Conservation (phyloP, 306 rosid species). For the Rosa persica region DNA sequence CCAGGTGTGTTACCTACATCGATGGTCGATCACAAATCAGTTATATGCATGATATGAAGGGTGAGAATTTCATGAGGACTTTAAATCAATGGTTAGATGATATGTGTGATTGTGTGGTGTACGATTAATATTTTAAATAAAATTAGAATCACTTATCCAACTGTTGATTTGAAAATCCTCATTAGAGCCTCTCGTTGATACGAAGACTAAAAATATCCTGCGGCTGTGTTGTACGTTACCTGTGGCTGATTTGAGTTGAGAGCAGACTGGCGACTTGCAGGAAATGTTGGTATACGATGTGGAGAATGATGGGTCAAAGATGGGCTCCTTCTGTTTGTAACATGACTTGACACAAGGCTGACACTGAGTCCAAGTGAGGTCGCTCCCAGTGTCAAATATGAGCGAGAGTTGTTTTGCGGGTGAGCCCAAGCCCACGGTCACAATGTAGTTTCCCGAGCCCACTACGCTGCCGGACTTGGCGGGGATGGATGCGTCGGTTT, state of each 20-base stretch:
- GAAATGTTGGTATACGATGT: slow-evolving; percentile 52
- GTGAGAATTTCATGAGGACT: too few relatives aligned
- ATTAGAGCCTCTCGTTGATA: too few relatives aligned
- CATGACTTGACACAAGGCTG: slow-evolving; percentile 56
- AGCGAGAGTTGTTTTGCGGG: slow-evolving; percentile 17
- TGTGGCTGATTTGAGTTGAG: slow-evolving; percentile 52
- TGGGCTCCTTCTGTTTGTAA: slow-evolving; percentile 53
- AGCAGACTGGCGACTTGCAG: slow-evolving; percentile 43
- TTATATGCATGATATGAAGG: too few relatives aligned
- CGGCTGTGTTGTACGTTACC: slow-evolving; percentile 18
- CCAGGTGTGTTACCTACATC: slow-evolving; percentile 13
- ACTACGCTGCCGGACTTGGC: slow-evolving; percentile 15
- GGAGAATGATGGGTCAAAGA: slow-evolving; percentile 51
- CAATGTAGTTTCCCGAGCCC: slow-evolving; percentile 19
- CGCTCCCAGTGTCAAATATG: slow-evolving; percentile 28
- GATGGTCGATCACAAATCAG: background rate
- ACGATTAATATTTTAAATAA: too few relatives aligned
- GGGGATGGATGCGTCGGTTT: slow-evolving; percentile 11
- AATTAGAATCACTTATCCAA: too few relatives aligned
- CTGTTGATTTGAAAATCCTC: too few relatives aligned
- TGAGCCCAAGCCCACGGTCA: slow-evolving; percentile 29
- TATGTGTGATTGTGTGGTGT: too few relatives aligned
- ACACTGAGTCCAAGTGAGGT: slow-evolving; percentile 61
- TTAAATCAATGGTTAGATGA: too few relatives aligned
- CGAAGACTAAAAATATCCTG: too few relatives aligned